Base-by-base conservation (phyloP, 2,329 filamentous ascomycete species). In the Ceratocystis diversiconidia region DNA sequence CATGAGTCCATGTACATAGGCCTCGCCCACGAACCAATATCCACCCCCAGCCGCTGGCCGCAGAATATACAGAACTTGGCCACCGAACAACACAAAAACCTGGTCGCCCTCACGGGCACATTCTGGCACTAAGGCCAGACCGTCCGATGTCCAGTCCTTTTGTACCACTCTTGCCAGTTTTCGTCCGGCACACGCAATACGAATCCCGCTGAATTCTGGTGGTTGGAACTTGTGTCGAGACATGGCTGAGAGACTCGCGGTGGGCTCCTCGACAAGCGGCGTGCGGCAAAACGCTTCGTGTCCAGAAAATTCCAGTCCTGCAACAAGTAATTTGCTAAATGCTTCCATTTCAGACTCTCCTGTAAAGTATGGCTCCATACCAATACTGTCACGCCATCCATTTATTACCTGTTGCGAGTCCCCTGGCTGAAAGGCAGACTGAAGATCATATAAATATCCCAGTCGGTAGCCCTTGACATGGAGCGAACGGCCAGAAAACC, bases 1-100 rank as follows among this genome's bases (percentile, higher is more conserved):
- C 69, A 71, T 71, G 5, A 72, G 68, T 6, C 71, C 71, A 55
- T 72, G 68, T 1, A 72, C 68, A 67, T 72, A 72, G 22, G 69
- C 67, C 59, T 71, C 71, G 3, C 72, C 70, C 25, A 72, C 61
- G 28, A 72, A 69, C 28, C 66, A 64, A 64, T 68, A 72, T 57
- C 67, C 67, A 55, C 62, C 68, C 55, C 63, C 65, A 3, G 43
- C 66, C 10, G 55, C 62, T 10, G 61, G 68, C 19, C 69, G 66
- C 44, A 71, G 30, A 5, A 69, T 66, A 52, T 70, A 70, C 1
- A 70, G 67, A 22, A 71, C 66, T 57, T 70, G 68, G 8, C 69
- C 68, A 5, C 69, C 70, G 2, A 69, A 63, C 6, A 71, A 61
- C 5, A 70, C 65, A 57, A 68, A 69, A 3, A 70, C 66, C 41